Evolutionary conservation across 257 asterid species (phyloP), one percentile per base, ranked within the genome.

Genomic region (Leonotis leonurus): DNA sequence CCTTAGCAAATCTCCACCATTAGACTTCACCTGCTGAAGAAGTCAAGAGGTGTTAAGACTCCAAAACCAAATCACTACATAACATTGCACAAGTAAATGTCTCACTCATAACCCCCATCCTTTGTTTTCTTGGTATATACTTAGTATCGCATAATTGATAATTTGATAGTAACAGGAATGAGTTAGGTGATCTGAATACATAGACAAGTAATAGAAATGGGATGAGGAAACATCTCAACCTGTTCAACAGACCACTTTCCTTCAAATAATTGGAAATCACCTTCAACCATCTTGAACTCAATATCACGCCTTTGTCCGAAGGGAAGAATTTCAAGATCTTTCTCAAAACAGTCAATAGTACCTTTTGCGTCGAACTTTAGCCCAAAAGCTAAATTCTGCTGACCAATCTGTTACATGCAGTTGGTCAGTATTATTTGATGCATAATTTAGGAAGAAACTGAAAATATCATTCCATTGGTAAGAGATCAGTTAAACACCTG

Each of bases 211-310:
- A 21, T 37, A 33, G 21, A 58, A 55, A 30, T 60, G 25, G 62
- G 59, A 44, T 18, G 22, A 27, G 53, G 52, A 39, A 36, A n/a
- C 13, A 40, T 24, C 24, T 30, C 35, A 35, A 82, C 94, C 91
- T 89, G 86, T 76, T 84, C 91, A 57, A 89, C 59, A n/a, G 91
- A 89, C 97, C 97, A 89, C 64, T 68, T 80, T 55, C 97, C 97
- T 73, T 84, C 83, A 75, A 86, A 89, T 4, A 62, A 52, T 67
- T 86, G 79, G 78, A 89, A 89, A 74, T 89, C 97, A 32, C 95
- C 97, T 72, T 89, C 95, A 20, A 84, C 82, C 97, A 89, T 89
- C 80, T 82, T 78, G 80, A 89, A 89, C 72, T 83, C 95, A 49
- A 89, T 86, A 66, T 86, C 89, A 37, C 95, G 91, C 78, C 75